A percentile compares a stretch with the other conserved stretches of the same genome.
Evolutionary conservation across 1,284 basidiomycete species (phyloP).

Genomic region (Sphagnurus paluster): DNA sequence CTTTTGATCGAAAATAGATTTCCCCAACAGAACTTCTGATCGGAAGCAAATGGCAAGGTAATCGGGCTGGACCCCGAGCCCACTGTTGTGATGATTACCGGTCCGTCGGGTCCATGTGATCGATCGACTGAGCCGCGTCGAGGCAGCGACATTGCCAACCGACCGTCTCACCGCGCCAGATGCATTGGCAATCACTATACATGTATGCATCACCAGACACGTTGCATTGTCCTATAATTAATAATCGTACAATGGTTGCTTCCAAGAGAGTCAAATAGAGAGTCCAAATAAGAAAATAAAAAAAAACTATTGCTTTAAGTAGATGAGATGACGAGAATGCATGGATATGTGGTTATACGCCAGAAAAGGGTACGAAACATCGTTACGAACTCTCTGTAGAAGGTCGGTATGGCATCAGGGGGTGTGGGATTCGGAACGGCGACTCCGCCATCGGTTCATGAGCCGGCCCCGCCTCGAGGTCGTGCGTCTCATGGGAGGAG

Average conservation of each 20-base stretch:
- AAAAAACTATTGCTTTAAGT: constrained; percentile 12
- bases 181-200: constrained; percentile 1
- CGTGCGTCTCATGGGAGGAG: constrained; percentile 24
- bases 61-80: constrained; percentile 14
- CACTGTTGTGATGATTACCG: constrained; percentile 14
- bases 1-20: constrained; percentile 28
- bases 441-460: constrained; percentile 35
- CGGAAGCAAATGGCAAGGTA: constrained; percentile 28
- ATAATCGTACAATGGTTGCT: constrained; percentile 16
- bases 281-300: constrained; percentile 10
- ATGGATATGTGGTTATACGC: too few relatives aligned
- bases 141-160: not conserved
- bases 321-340: not conserved
- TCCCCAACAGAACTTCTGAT: constrained; percentile 40
- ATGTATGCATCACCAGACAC: constrained; percentile 7
- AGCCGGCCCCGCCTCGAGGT: constrained; percentile 31
- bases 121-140: not conserved
- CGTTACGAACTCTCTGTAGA: constrained; percentile 17
- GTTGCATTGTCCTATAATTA: constrained; percentile 11
- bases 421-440: constrained; percentile 33
- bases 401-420: constrained; percentile 25
- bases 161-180: not conserved
- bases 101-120: constrained; percentile 12
- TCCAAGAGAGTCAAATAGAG: constrained; percentile 13
- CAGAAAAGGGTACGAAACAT: not conserved